Evolutionary conservation across 2,329 filamentous ascomycete genomes (phyloP), one percentile per base, ranked within the genome.

Genomic region (Fusarium sp.): DNA sequence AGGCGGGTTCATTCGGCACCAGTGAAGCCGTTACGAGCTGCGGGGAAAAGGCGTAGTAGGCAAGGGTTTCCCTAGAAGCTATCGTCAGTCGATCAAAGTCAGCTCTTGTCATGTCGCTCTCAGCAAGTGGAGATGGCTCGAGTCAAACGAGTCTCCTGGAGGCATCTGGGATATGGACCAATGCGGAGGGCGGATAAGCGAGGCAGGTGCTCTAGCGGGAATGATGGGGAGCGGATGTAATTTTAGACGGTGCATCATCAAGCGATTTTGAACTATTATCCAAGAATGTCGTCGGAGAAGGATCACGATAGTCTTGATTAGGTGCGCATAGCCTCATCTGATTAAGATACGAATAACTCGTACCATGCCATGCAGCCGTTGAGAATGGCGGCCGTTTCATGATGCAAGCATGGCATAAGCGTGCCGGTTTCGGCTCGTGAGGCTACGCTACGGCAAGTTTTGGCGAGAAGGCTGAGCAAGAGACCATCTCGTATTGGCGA

Each of bases 321-420:
- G 12, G 31, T 36, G 31, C 12, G 31, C 31, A 36, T 36, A 9
- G 9, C 31, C 31, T 31, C 34, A 37, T 51, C 28, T 51, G 16
- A 51, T 51, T 27, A 51, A 51, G 47, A 31, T 36, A 51, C 31
- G 16, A 43, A 11, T 9, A 37, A 18, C 31, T 51, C 48, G 48
- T 51, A 30, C 23, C 48, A 51, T 36, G 48, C 48, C 9, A 23
- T 50, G 47, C 47, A 50, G 30, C 28, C 37, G 13, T 13, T 3
- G 31, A 40, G 18, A 27, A 28, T 27, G 18, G 28, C 28, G 36
- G 36, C 12, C 36, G 30, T 27, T 39, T 30, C 39, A 43, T 41
- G 30, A 54, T 46, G 53, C 39, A 56, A 56, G 53, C 30, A 56
- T 56, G 53, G 30, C 53, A 56, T 56, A 56, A 56, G 53, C 53